Percentiles rank a stretch among this genome's conserved stretches.
Conservation (phyloP, 495 filamentous ascomycete genomes). For the Aspergillus bertholletiae region DNA sequence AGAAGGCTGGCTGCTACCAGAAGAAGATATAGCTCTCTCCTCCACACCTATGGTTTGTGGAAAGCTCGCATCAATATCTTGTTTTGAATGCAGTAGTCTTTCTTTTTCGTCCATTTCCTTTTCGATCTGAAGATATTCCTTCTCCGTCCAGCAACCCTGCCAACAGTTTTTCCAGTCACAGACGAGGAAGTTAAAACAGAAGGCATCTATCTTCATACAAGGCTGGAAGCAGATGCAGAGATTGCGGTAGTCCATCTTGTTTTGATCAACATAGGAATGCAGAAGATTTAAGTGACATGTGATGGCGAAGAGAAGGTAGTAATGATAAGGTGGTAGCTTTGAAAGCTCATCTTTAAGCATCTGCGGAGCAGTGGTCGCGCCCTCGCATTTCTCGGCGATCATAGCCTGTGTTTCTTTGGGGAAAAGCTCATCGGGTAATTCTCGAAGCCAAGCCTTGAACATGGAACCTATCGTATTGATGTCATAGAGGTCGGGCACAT, state of each 20-base stretch:
- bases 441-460: conserved; percentile 91
- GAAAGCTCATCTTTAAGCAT: conserved; percentile 85
- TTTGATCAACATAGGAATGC: conserved; percentile 78
- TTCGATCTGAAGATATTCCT: conserved; percentile 70
- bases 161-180: conserved; percentile 92
- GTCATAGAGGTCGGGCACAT: conserved; percentile 79
- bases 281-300: conserved; percentile 89
- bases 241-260: conserved; percentile 93
- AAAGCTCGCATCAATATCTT: conserved; percentile 11
- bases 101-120: conserved; percentile 52
- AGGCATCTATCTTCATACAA: conserved; percentile 85
- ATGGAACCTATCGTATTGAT: conserved; percentile 91
- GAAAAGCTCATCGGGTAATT: conserved; percentile 87
- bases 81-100: conserved; percentile 23
- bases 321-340: conserved; percentile 85
- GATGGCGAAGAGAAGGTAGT: conserved; percentile 93
- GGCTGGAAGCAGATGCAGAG: conserved; percentile 94
- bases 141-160: conserved; percentile 93
- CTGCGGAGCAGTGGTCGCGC: conserved; percentile 73
- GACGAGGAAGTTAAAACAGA: conserved; percentile 88
- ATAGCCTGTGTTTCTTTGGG: conserved; percentile 73
- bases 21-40: conserved; percentile 61
- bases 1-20: conserved; percentile 55
- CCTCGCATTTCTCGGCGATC: conserved; percentile 69
- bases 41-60: conserved; percentile 27